Evolutionary conservation across 2,329 filamentous ascomycete species (phyloP), one percentile per base, ranked within the genome.

Genomic region (Parastagonospora avenae): DNA sequence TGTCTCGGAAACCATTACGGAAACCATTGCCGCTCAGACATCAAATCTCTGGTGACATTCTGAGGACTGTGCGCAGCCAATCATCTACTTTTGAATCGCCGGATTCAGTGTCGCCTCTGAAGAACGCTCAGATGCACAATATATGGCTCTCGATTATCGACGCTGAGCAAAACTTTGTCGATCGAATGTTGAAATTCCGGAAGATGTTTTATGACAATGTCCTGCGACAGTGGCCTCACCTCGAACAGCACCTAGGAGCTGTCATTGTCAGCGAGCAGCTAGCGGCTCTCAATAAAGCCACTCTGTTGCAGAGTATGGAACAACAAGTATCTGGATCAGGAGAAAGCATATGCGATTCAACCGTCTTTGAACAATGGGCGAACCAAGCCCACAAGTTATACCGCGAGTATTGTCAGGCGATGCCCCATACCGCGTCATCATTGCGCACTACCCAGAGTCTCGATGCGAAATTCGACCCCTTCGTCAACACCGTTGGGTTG

Each of bases 151-250:
- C 53, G 1, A 47, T 71, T 6, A 33, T 66, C 2, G 46, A 58
- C 8, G 54, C 61, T 2, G 68, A 70, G 39, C 55, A 55, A 16
- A 62, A 54, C 5, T 68, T 63, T 38, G 54, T 68, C 19, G 64
- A 67, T 1, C 59, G 57, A 11, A 57, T 70, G 52, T 52, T 42
- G 2, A 64, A 54, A 24, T 59, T 72, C 14, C 59, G 57, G 10
- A 61, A 54, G 7, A 57, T 59, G 48, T 70, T 72, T 46, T 65
- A 68, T 44, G 54, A 66, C 19, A 60, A 62, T 10, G 39, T 70
- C 11, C 40, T 62, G 28, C 52, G 45, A 10, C 52, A 67, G 48
- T 72, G 67, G 67, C 68, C 69, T 7, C 31, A 56, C 11, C 48
- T 68, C 3, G 61, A 63, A 35, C 57, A 60, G 11, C 63, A 68